phyloP scores from a whole-genome alignment of 2,329 filamentous ascomycete genomes.

The Fusarium oxysporum region DNA sequence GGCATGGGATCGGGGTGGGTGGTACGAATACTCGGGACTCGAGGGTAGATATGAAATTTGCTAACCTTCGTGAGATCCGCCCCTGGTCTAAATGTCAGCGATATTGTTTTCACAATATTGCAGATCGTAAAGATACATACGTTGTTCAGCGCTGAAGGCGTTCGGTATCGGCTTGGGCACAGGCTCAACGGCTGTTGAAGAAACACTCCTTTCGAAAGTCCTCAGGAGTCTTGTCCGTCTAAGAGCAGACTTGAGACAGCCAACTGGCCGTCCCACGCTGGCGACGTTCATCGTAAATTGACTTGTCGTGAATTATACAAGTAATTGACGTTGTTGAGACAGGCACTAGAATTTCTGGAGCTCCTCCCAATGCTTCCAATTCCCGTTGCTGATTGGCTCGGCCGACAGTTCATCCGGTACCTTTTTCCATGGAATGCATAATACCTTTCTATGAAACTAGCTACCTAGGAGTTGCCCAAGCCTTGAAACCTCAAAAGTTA shows the following conservation, averaged over 20 bases:
- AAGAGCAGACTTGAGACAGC: slow-evolving; percentile 75
- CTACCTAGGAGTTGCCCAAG: background rate
- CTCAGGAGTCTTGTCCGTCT: slow-evolving; percentile 67
- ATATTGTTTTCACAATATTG: background rate
- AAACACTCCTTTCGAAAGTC: slow-evolving; percentile 59
- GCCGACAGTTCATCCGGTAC: slow-evolving; percentile 48
- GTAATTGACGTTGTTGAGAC: slow-evolving; percentile 36
- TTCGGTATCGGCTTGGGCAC: slow-evolving; percentile 25
- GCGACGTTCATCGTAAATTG: slow-evolving; percentile 68
- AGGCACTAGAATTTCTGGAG: slow-evolving; percentile 45
- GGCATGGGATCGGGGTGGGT: slow-evolving; percentile 75
- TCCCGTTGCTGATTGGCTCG: slow-evolving; percentile 53
- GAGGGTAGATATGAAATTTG: slow-evolving; percentile 66
- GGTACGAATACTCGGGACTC: slow-evolving; percentile 65
- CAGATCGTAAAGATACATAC: slow-evolving; percentile 45
- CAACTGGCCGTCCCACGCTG: slow-evolving; percentile 72
- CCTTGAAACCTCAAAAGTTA: background rate
- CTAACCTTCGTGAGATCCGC: slow-evolving; percentile 50
- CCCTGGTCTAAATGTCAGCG: slow-evolving; percentile 43
- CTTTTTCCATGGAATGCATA: slow-evolving; percentile 26
- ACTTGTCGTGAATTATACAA: slow-evolving; percentile 35
- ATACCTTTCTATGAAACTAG: slow-evolving; percentile 1
- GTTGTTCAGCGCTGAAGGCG: slow-evolving; percentile 50
- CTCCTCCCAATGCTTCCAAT: slow-evolving; percentile 34
- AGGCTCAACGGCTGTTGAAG: slow-evolving; percentile 51